Percentiles rank a stretch among this genome's conserved stretches.
Evolutionary conservation across 345 rosid species (phyloP).

Genomic region (Melaleuca quinquenervia): DNA sequence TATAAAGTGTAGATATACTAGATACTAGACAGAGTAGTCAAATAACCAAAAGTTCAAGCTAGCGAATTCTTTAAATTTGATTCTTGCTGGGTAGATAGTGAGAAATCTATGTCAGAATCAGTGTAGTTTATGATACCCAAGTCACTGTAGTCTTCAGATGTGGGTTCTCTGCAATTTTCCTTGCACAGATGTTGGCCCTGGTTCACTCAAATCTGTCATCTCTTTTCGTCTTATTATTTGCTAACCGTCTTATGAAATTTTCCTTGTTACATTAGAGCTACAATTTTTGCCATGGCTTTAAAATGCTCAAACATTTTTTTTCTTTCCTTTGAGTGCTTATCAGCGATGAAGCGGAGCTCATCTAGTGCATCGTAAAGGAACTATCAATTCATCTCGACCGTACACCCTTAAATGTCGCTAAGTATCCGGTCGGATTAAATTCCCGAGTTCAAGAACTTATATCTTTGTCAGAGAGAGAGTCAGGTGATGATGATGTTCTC

Average conservation of each 20-base stretch:
- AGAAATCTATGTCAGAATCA: neutral
- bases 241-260: neutral
- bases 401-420: neutral
- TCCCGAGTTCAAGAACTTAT: neutral
- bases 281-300: neutral
- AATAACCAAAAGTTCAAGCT: neutral
- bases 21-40: neutral
- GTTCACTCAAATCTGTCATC: neutral
- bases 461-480: neutral
- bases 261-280: neutral
- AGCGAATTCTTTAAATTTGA: neutral
- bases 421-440: neutral
- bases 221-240: too few species aligned
- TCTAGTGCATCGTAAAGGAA: neutral
- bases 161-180: neutral
- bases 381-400: neutral
- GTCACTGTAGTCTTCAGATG: neutral
- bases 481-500: accelerated
- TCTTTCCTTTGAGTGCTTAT: neutral
- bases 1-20: too few species aligned
- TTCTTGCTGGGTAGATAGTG: neutral
- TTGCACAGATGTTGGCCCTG: neutral
- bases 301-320: neutral
- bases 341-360: neutral
- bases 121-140: neutral